Percentiles rank a stretch among this genome's conserved stretches.
Conservation (phyloP, 768 basidiomycete species). For the Clitopilus hobsonii region DNA sequence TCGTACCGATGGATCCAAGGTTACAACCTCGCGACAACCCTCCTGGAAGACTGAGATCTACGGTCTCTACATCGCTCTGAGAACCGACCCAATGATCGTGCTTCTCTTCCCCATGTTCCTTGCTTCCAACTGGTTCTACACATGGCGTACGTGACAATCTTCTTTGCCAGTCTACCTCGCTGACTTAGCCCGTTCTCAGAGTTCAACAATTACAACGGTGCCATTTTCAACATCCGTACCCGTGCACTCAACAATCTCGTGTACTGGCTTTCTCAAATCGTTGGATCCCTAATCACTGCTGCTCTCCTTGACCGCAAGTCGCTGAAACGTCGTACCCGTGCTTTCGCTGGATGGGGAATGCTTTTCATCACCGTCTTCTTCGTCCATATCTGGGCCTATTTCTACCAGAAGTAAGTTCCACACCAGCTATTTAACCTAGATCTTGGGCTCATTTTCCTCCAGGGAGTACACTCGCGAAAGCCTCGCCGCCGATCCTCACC, state of each 20-base stretch:
- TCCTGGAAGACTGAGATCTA: conserved; percentile 78
- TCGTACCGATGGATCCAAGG: conserved; percentile 70
- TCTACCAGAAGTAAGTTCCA: conserved; percentile 62
- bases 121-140: conserved; percentile 82
- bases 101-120: conserved; percentile 86
- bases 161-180: not conserved
- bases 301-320: conserved; percentile 54
- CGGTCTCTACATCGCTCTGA: conserved; percentile 63
- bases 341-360: conserved; percentile 63
- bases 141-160: conserved; percentile 57
- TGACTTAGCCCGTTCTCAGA: conserved; percentile 31
- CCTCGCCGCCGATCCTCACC: conserved; percentile 28
- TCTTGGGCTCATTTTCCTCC: conserved; percentile 6
- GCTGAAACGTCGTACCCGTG: conserved; percentile 61
- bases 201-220: conserved; percentile 75
- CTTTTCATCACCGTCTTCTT: conserved; percentile 61
- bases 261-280: conserved; percentile 77
- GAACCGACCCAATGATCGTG: conserved; percentile 66
- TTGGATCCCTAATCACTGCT: conserved; percentile 71
- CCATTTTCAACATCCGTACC: conserved; percentile 74
- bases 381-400: conserved; percentile 72
- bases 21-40: conserved; percentile 57
- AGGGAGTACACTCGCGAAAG: conserved; percentile 56
- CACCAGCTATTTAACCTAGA: not conserved
- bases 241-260: conserved; percentile 73